Evolutionary conservation across 2,329 filamentous ascomycete genomes (phyloP).

Genomic region (Podosphaera aphanis): DNA sequence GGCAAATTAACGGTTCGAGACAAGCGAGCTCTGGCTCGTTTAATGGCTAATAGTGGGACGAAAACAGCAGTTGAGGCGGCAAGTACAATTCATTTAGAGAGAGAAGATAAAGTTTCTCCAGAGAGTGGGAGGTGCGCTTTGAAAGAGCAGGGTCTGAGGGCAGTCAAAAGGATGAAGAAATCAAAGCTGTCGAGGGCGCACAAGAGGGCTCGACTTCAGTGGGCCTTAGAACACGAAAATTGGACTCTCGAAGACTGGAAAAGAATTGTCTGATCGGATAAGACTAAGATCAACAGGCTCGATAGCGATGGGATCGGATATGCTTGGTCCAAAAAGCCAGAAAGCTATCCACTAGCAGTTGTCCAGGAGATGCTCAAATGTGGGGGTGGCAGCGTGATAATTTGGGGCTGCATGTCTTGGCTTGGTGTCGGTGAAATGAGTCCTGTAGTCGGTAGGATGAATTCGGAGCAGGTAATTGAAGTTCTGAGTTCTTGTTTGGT

Average conservation of each 20-base stretch:
- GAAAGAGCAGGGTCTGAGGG: background rate
- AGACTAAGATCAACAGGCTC: background rate
- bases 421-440: background rate
- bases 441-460: background rate
- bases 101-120: background rate
- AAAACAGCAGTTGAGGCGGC: background rate
- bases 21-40: background rate
- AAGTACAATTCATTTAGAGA: background rate
- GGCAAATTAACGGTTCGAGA: background rate
- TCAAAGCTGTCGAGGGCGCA: background rate
- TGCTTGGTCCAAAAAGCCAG: background rate
- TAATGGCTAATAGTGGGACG: background rate
- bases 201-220: background rate
- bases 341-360: background rate
- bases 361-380: background rate
- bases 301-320: background rate
- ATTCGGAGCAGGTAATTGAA: background rate
- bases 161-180: background rate
- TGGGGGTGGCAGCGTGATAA: background rate
- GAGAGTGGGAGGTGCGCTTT: background rate
- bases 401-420: background rate
- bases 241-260: background rate
- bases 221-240: background rate
- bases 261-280: background rate
- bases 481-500: background rate